Conservation (phyloP, 2,329 filamentous ascomycete species). For the Fusarium xyrophilum region DNA sequence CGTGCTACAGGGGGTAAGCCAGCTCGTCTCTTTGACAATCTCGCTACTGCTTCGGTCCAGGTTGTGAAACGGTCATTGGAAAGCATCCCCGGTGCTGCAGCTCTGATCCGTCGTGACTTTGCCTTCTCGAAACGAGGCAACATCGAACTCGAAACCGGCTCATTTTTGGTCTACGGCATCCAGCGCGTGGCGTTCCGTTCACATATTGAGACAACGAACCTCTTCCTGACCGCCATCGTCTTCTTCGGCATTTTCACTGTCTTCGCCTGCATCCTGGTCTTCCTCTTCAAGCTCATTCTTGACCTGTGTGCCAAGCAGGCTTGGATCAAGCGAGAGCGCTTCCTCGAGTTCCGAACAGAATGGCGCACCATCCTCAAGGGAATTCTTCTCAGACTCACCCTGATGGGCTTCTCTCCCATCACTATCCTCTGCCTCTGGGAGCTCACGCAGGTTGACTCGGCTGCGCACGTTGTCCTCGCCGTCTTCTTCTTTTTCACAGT, state of each 20-base stretch:
- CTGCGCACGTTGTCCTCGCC: constrained; percentile 83
- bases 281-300: constrained; percentile 79
- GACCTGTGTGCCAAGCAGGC: constrained; percentile 76
- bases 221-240: constrained; percentile 88
- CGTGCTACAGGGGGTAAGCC: constrained; percentile 88
- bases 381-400: constrained; percentile 85
- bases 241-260: constrained; percentile 88
- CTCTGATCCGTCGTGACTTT: constrained; percentile 61
- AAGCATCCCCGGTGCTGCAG: constrained; percentile 47
- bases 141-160: constrained; percentile 61
- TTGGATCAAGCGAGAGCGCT: constrained; percentile 83
- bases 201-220: constrained; percentile 84
- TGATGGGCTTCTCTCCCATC: constrained; percentile 93
- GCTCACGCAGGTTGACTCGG: constrained; percentile 82
- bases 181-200: constrained; percentile 89
- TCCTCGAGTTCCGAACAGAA: constrained; percentile 90
- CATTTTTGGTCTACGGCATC: constrained; percentile 77
- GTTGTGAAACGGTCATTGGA: constrained; percentile 70
- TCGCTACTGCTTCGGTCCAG: constrained; percentile 78
- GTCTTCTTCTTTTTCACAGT: constrained; percentile 88
- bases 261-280: constrained; percentile 74
- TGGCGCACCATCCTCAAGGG: constrained; percentile 93
- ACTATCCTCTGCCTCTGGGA: constrained; percentile 92
- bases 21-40: constrained; percentile 75
- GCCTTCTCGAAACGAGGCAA: constrained; percentile 63